Conservation (phyloP, 306 rosid species). For the Sophora flavescens region DNA sequence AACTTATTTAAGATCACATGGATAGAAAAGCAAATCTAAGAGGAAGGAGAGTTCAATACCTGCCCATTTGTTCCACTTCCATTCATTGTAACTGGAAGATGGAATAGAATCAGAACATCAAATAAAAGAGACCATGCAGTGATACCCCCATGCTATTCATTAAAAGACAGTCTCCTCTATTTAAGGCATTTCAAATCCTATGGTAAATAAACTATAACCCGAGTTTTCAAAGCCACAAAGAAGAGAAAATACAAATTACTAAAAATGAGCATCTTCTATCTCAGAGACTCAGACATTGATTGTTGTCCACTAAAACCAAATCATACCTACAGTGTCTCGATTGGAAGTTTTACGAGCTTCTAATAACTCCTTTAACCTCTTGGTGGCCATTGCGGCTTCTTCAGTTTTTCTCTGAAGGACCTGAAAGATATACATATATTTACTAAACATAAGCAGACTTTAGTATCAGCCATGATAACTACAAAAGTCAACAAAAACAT, state of each 20-base stretch:
- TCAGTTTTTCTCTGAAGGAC: conserved; percentile 99
- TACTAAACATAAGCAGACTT: conserved; percentile 30
- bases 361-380: conserved; percentile 95
- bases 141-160: conserved; percentile 40
- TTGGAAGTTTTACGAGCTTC: conserved; percentile 96
- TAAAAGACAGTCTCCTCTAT: conserved; percentile 23
- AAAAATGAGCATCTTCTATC: conserved; percentile 37
- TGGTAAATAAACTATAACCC: not conserved
- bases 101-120: conserved; percentile 48
- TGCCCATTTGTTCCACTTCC: conserved; percentile 88
- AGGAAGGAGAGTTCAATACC: conserved; percentile 62
- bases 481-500: conserved; percentile 32
- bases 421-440: conserved; percentile 55
- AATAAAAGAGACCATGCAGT: conserved; percentile 31
- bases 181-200: conserved; percentile 37
- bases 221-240: conserved; percentile 24
- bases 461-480: conserved; percentile 28
- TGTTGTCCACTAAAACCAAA: conserved; percentile 31
- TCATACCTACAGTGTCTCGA: conserved; percentile 86
- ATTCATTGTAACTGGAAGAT: conserved; percentile 69
- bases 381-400: conserved; percentile 99
- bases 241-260: conserved; percentile 22
- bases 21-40: conserved; percentile 41
- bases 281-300: conserved; percentile 1
- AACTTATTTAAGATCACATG: conserved; percentile 42